Conservation (phyloP, 352 stramenopile species). For the Globisporangium nagaii region DNA sequence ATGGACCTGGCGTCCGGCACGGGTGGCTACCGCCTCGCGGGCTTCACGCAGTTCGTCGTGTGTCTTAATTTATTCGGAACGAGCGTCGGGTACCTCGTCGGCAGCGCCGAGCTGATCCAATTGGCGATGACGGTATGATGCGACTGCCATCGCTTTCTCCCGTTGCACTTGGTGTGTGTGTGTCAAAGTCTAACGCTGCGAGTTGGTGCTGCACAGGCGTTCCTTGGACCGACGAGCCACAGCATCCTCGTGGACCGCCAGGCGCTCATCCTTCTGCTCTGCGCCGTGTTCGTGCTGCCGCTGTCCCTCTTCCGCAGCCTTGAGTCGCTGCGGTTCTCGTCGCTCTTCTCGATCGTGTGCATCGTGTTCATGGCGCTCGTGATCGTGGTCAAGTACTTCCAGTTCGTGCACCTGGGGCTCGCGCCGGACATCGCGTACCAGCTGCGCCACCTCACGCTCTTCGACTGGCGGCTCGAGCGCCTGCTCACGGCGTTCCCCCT, state of each 20-base stretch:
- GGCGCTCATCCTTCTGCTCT: slow-evolving; percentile 60
- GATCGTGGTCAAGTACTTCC: slow-evolving; percentile 89
- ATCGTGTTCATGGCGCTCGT: slow-evolving; percentile 86
- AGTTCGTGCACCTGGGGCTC: slow-evolving; percentile 71
- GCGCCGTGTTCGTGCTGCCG: slow-evolving; percentile 60
- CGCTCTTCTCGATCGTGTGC: slow-evolving; percentile 83
- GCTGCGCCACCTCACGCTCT: slow-evolving; percentile 66
- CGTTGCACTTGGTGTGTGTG: neutral
- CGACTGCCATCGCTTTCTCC: neutral
- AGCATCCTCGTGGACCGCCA: slow-evolving; percentile 62
- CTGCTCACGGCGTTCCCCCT: slow-evolving; percentile 73
- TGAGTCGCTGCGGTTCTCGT: slow-evolving; percentile 81
- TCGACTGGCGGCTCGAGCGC: slow-evolving; percentile 54
- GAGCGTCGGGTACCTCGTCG: slow-evolving; percentile 78
- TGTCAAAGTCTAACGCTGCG: neutral
- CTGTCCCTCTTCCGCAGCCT: slow-evolving; percentile 80
- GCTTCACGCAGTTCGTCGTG: slow-evolving; percentile 74
- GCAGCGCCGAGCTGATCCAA: slow-evolving; percentile 72
- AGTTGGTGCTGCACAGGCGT: slow-evolving; percentile 15
- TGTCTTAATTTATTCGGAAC: slow-evolving; percentile 87
- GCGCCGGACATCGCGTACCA: slow-evolving; percentile 66
- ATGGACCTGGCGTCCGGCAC: slow-evolving; percentile 72
- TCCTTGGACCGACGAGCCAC: slow-evolving; percentile 34
- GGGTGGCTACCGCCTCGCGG: slow-evolving; percentile 54
- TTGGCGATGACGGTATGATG: slow-evolving; percentile 41